These are phyloP conservation scores for Chaetomium sp. DNA, from an alignment of 2,329 filamentous ascomycete species.

Conservation along the genomic window DNA sequence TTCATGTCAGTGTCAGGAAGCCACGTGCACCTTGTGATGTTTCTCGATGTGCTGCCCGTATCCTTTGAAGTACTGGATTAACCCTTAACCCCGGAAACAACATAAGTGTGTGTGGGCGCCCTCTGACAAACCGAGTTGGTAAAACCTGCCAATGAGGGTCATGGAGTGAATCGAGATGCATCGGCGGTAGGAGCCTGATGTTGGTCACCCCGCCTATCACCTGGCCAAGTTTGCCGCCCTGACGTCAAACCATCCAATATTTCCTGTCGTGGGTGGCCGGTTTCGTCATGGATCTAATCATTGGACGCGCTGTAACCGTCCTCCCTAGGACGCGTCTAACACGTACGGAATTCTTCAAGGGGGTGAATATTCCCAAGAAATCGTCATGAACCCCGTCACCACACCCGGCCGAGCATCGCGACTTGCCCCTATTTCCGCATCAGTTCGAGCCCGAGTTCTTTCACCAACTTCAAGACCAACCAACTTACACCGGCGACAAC, in stretches of 20 bases:
- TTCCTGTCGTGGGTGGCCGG: neutral
- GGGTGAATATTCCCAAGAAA: neutral
- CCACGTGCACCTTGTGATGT: neutral
- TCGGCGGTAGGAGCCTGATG: neutral
- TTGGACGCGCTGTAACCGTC: slow-evolving; percentile 5
- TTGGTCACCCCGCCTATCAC: neutral
- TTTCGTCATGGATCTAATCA: slow-evolving; percentile 20
- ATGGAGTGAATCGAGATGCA: neutral
- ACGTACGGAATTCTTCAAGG: neutral
- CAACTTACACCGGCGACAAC: neutral
- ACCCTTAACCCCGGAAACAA: no score
- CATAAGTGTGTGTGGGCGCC: no score
- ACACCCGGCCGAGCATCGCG: slow-evolving; percentile 6
- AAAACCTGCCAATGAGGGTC: no score
- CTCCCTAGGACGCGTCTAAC: neutral
- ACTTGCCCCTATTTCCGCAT: neutral
- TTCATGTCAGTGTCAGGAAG: neutral
- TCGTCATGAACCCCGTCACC: slow-evolving; percentile 12
- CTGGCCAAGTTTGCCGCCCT: slow-evolving; percentile 2
- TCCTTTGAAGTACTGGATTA: no score
- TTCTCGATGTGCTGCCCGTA: neutral
- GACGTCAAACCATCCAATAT: slow-evolving; percentile 12
- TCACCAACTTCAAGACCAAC: neutral
- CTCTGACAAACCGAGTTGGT: no score
- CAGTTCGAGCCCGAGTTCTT: neutral